Conservation (phyloP, 2,329 filamentous ascomycete species). For the Paecilomyces niveus region DNA sequence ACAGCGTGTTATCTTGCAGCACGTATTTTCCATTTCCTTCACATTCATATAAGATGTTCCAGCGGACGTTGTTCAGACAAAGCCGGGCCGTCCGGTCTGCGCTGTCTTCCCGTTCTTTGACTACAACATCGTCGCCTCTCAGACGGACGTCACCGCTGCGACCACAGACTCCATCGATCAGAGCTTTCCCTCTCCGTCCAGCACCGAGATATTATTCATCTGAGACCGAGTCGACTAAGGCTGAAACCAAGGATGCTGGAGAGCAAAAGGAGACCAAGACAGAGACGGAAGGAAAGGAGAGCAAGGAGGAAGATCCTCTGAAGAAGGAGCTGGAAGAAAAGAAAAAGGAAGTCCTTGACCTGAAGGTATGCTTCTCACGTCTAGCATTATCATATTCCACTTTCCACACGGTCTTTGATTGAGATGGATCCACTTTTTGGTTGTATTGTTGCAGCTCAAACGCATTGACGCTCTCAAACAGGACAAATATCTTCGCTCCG, state of each 20-base stretch:
- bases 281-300: constrained; percentile 38
- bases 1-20: neutral
- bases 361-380: constrained; percentile 60
- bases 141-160: constrained; percentile 28
- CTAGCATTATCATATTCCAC: constrained; percentile 2
- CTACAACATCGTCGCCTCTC: constrained; percentile 24
- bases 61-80: constrained; percentile 36
- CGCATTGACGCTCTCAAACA: constrained; percentile 30
- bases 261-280: constrained; percentile 26
- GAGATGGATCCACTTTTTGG: neutral
- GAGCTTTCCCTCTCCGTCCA: constrained; percentile 25
- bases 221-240: constrained; percentile 23
- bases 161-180: constrained; percentile 18
- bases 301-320: constrained; percentile 42
- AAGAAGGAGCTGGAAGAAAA: constrained; percentile 65
- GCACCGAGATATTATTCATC: constrained; percentile 37
- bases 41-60: constrained; percentile 29
- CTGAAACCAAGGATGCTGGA: constrained; percentile 7
- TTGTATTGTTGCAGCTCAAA: neutral
- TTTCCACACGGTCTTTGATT: neutral
- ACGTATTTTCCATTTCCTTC: constrained; percentile 2
- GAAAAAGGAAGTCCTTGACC: constrained; percentile 65
- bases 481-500: constrained; percentile 90
- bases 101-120: constrained; percentile 24
- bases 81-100: constrained; percentile 30